Percentiles rank a stretch among this genome's conserved stretches.
Conservation (phyloP, 116 monocot species). For the Cymodocea nodosa region DNA sequence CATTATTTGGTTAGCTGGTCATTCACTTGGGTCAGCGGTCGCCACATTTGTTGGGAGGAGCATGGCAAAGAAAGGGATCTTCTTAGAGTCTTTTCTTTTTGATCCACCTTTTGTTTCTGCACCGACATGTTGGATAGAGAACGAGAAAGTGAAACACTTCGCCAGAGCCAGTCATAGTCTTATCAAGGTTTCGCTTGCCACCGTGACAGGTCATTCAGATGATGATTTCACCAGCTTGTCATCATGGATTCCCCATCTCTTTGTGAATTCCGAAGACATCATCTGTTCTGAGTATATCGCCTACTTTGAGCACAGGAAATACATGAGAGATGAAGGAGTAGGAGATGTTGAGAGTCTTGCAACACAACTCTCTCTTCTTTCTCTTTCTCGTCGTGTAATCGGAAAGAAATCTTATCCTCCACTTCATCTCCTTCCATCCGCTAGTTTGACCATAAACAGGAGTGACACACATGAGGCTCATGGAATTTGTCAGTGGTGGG, state of each 20-base stretch:
- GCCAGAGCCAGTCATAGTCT: too few species aligned
- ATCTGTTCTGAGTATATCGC: slow-evolving; percentile 80
- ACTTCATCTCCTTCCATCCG: slow-evolving; percentile 82
- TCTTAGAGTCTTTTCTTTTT: slow-evolving; percentile 62
- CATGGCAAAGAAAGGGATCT: slow-evolving; percentile 42
- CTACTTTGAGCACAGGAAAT: slow-evolving; percentile 68
- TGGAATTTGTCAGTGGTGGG: slow-evolving; percentile 94
- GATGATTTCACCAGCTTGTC: slow-evolving; percentile 38
- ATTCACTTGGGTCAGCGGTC: slow-evolving; percentile 72
- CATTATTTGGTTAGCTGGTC: slow-evolving; percentile 88
- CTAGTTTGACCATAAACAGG: slow-evolving; percentile 48
- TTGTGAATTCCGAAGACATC: slow-evolving; percentile 67
- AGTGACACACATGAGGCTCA: slow-evolving; percentile 63
- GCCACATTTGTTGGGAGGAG: slow-evolving; percentile 59
- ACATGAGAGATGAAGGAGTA: slow-evolving; percentile 77
- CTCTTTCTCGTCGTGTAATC: slow-evolving; percentile 40
- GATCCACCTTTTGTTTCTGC: slow-evolving; percentile 77
- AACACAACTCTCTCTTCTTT: slow-evolving; percentile 60
- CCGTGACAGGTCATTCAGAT: too few species aligned
- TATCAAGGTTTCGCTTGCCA: too few species aligned
- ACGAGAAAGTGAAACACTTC: slow-evolving; percentile 60
- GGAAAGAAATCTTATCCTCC: slow-evolving; percentile 65
- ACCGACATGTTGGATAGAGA: slow-evolving; percentile 61
- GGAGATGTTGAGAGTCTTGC: slow-evolving; percentile 72
- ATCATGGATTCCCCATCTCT: slow-evolving; percentile 65